Evolutionary conservation across 441 rosid species (phyloP), one percentile per base, ranked within the genome.

Genomic region (Bocquillonia castaneifolia): DNA sequence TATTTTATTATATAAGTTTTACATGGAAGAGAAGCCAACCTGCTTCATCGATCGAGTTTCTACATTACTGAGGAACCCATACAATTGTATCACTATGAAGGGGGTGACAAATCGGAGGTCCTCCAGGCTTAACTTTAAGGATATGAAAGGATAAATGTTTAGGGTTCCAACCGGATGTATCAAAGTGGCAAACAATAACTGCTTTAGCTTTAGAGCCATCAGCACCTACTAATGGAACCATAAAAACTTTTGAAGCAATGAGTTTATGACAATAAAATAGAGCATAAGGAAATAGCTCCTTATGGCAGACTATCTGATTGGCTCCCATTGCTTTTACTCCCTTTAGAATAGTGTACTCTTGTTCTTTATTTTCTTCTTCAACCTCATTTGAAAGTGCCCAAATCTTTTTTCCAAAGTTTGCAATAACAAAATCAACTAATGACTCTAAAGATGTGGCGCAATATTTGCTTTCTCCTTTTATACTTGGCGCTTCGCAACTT

Each of bases 361-460:
- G 65, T 13, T 17, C 9, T n/a, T 26, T 39, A 3, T 61, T 17
- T 25, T 26, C 52, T 42, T 40, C 20, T 9, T 61, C 65, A 15
- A 4, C 36, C 34, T 61, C 52, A 26, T 61, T 61, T 0, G 34
- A 6, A 26, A 61, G 20, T 0, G 14, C 23, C 2, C n/a, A 2
- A 42, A 40, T 36, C 0, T 61, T 42, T 17, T 42, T 26, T 7
- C 65, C 65, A 1, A 39, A 15, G n/a, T 61, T 40, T 25, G 52
- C 6, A 61, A 20, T 8, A 3, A 18, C 36, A 40, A 25, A 42
- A 61, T 61, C 52, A 9, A 61, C 52, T 26, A 42, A 14, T 15
- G 51, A 15, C n/a, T 40, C 65, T 1, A 61, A 61, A 26, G 65
- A 61, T 2, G 65, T 61, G 17, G 65, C 65, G 44, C 52, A 61